phyloP scores from a whole-genome alignment of 306 rosid genomes.

The Inga leiocalycina region DNA sequence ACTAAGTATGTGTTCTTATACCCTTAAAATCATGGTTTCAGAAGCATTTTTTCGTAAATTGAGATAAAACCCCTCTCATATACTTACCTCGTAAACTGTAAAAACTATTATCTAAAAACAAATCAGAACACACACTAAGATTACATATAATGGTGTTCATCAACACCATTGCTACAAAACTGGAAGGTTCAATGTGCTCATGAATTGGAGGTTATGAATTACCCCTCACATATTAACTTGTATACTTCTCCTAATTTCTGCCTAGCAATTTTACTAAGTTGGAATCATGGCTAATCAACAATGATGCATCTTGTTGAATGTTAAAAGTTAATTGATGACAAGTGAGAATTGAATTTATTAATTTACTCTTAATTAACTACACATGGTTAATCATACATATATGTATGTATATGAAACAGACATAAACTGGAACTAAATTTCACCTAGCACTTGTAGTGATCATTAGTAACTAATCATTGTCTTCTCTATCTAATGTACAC shows the following conservation, averaged over 20 bases:
- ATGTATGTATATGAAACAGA: no score
- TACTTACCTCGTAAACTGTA: no score
- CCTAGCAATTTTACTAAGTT: not conserved
- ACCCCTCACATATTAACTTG: not conserved
- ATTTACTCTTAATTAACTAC: not conserved
- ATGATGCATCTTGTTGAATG: not conserved
- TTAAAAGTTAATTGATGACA: not conserved
- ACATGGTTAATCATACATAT: not conserved
- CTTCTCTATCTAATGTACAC: not conserved
- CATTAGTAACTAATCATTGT: not conserved
- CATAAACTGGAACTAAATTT: not conserved
- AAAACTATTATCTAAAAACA: no score
- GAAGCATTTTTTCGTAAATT: no score
- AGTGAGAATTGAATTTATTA: not conserved
- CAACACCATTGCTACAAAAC: not conserved
- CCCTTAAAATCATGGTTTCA: no score
- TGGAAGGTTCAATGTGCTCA: not conserved
- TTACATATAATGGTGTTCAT: not conserved
- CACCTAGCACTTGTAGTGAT: not conserved
- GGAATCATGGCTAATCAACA: constrained; percentile 3
- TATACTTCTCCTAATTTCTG: not conserved
- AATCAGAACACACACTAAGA: not conserved
- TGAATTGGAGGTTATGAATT: not conserved
- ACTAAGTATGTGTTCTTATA: no score
- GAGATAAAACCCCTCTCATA: no score